phyloP scores from a whole-genome alignment of 768 basidiomycete genomes.

The Pleurotus eryngii region DNA sequence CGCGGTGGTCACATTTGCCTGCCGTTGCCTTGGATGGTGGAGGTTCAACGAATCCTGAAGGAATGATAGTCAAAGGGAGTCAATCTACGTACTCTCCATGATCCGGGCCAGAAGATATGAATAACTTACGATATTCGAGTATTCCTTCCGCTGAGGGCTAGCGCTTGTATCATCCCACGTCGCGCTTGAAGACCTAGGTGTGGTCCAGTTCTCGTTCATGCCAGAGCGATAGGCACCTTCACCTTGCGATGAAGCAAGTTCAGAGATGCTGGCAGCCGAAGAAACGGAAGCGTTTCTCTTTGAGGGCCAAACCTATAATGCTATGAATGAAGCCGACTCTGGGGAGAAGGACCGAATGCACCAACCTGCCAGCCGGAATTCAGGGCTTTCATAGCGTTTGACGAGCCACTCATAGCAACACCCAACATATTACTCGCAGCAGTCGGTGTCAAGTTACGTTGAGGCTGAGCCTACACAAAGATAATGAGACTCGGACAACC shows the following conservation, averaged over 20 bases:
- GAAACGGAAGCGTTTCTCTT: conserved; percentile 62
- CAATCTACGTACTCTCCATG: neutral
- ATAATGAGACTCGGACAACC: conserved; percentile 7
- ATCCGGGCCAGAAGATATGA: conserved; percentile 8
- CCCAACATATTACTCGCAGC: conserved; percentile 48
- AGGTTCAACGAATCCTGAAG: conserved; percentile 44
- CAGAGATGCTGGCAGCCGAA: conserved; percentile 51
- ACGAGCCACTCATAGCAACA: conserved; percentile 45
- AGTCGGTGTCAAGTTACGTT: conserved; percentile 43
- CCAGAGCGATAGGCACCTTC: conserved; percentile 47
- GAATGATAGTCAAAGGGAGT: neutral
- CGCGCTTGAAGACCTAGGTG: conserved; percentile 48
- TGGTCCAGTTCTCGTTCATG: conserved; percentile 48
- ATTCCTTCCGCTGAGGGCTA: conserved; percentile 49
- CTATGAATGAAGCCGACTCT: conserved; percentile 9
- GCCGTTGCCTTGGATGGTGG: conserved; percentile 46
- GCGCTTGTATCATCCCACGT: conserved; percentile 58
- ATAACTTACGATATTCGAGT: conserved; percentile 42
- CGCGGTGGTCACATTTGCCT: conserved; percentile 29
- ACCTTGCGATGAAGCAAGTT: conserved; percentile 39
- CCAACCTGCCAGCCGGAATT: conserved; percentile 69
- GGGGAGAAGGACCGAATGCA: conserved; percentile 12
- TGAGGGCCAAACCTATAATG: conserved; percentile 57
- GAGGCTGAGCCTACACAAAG: conserved; percentile 31
- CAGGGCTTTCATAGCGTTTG: conserved; percentile 42